phyloP scores from a whole-genome alignment of 345 rosid genomes.

The Salix viminalis region DNA sequence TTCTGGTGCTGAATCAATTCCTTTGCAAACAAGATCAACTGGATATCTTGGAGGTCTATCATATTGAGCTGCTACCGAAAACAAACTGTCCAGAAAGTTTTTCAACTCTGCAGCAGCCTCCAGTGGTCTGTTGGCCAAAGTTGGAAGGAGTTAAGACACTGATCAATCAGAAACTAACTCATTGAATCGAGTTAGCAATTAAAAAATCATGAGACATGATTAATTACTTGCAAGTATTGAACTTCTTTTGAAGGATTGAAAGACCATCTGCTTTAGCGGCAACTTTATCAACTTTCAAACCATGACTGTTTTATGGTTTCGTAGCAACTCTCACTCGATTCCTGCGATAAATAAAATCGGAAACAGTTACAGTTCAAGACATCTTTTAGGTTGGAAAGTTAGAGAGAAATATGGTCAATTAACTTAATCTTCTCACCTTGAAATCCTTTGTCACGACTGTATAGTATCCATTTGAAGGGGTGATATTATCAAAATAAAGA shows the following conservation, averaged over 20 bases:
- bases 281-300: constrained; percentile 26
- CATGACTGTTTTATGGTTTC: constrained; percentile 26
- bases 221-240: constrained; percentile 35
- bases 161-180: not conserved
- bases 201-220: not conserved
- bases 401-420: not conserved
- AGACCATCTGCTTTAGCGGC: constrained; percentile 24
- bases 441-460: constrained; percentile 20
- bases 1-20: constrained; percentile 6
- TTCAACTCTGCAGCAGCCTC: constrained; percentile 3
- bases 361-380: not conserved
- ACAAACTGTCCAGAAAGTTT: not conserved
- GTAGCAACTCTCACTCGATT: constrained; percentile 31
- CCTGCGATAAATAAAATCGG: constrained; percentile 18
- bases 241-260: constrained; percentile 22
- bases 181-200: not conserved
- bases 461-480: constrained; percentile 20
- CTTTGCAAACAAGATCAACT: constrained; percentile 10
- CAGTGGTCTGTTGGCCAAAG: constrained; percentile 8
- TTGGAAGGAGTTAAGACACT: not conserved
- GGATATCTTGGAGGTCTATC: constrained; percentile 19
- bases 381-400: not conserved
- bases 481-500: constrained; percentile 26
- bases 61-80: constrained; percentile 17
- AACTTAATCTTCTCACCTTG: constrained; percentile 10